Base-by-base conservation (phyloP, 129 eudicot species). In the Pseudognaphalium luteoalbum region DNA sequence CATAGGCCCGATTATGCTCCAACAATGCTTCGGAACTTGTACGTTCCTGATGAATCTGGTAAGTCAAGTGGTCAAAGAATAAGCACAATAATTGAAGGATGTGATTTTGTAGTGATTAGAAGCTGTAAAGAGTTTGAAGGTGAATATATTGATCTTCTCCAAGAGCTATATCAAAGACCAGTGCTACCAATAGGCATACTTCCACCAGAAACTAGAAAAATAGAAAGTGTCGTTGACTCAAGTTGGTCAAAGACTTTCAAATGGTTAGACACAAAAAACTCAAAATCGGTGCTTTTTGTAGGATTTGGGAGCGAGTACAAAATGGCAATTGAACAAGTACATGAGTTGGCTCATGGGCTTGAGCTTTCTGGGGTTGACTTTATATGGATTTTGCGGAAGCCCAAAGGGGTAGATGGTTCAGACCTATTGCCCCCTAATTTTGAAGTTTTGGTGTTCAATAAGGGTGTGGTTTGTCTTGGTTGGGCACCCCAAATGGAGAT, bases 261-360 rank as follows among this genome's bases (percentile, higher is more conserved):
- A 34, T 88, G 90, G 87, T 74, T 88, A 52, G 90, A 86, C 70
- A 50, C 37, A 16, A 88, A 84, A 68, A 79, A 29, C 37, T 57
- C 75, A 10, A 84, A 82, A 21, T 81, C 85, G 1, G 88, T 84
- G 30, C 77, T 86, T 28, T 88, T 80, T 35, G 88, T 88, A 10
- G 93, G 90, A 71, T 84, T 84, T 33, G 88, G 90, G 60, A 88
- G 88, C 21, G 93, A 86, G 79, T 76, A 78, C 81, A 86, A 85
- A 78, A 76, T 85, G 83, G 77, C 90, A 5, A 34, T 72, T 1
- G 82, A 83, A 52, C 84, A 88, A 83, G 58, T 86, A 51, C 89
- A 85, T 12, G 90, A 86, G 78, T 59, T 88, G 69, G 90, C 90
- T 2, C 59, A 59, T 52, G 90, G 88, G 54, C 74, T 86, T 35